Base-by-base conservation (phyloP, 441 rosid genomes). In the Gossypium gossypioides region DNA sequence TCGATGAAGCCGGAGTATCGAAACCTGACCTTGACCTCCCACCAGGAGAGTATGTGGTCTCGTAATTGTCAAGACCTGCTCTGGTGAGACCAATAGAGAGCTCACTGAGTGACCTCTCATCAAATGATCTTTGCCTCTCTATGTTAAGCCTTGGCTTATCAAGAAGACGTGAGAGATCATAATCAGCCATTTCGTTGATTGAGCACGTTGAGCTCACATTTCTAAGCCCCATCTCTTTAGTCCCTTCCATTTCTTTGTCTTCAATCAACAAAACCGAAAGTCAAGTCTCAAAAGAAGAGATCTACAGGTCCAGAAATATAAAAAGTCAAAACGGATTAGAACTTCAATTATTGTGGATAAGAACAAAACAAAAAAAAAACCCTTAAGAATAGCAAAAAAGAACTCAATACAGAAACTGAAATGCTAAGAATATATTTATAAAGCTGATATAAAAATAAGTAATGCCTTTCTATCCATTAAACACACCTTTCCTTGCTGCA, bases 71-170 rank as follows among this genome's bases (percentile, higher is more conserved):
- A 24, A 74, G 34, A 21, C 85, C 84, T 58, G 77, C 85, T 61
- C 95, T 82, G n/a, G 79, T 6, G 50, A 87, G 74, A 59, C 95
- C 92, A 74, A 82, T 82, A 0, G 96, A 89, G 58, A 82, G 82
- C 72, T 91, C 98, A 55, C 93, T 83, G 54, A 86, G 60, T 0
- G 98, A 91, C 75, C 91, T 88, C 81, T 93, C 97, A 22, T 93
- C 98, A 22, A 87, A 93, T 0, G 98, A 91, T 78, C 98, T 87
- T 78, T 89, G 80, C 84, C 91, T 80, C 72, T 91, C 97, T 22
- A 91, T 85, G 76, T 86, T 93, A 72, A 93, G 84, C 82, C 82
- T 86, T 0, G 92, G 92, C 80, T 81, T 86, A 79, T 91, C 96
- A 48, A 91, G 84, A 3, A 89, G 85, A 58, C 85, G 86, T 10